These are phyloP conservation scores for Pichia membranifaciens DNA, from an alignment of 805 yeast genomes.

Conservation along the genomic window DNA sequence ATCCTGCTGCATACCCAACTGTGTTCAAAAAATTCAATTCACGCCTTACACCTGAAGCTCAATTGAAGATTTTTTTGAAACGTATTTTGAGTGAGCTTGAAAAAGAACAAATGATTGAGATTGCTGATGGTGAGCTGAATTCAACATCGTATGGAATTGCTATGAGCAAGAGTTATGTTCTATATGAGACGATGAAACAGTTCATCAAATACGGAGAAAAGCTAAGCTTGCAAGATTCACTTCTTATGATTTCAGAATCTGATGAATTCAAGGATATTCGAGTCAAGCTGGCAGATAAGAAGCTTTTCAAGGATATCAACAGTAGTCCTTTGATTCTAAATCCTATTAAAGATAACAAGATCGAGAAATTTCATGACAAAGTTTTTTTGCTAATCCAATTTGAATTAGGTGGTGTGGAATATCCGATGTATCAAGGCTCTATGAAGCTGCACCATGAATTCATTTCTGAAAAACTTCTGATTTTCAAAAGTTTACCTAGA, in stretches of 20 bases:
- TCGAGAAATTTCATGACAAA: slow-evolving; percentile 32
- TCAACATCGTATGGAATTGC: slow-evolving; percentile 41
- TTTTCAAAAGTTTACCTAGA: slow-evolving; percentile 39
- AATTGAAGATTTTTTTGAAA: slow-evolving; percentile 7
- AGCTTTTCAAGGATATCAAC: slow-evolving; percentile 40
- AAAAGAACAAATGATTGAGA: slow-evolving; percentile 28
- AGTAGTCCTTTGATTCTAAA: slow-evolving; percentile 33
- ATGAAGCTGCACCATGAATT: slow-evolving; percentile 34
- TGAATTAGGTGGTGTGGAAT: slow-evolving; percentile 46
- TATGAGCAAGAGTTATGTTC: slow-evolving; percentile 44
- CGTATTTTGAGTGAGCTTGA: slow-evolving; percentile 30
- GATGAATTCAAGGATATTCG: slow-evolving; percentile 37
- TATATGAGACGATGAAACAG: slow-evolving; percentile 37
- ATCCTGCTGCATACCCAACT: slow-evolving; percentile 66
- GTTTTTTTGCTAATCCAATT: slow-evolving; percentile 40
- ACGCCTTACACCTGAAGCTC: slow-evolving; percentile 2
- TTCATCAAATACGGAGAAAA: slow-evolving; percentile 23
- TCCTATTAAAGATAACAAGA: slow-evolving; percentile 30
- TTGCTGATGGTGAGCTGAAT: slow-evolving; percentile 14
- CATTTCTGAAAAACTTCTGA: slow-evolving; percentile 38
- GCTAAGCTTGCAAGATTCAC: slow-evolving; percentile 18
- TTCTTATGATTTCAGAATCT: slow-evolving; percentile 30
- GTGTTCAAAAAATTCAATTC: slow-evolving; percentile 29
- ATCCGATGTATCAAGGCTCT: slow-evolving; percentile 39
- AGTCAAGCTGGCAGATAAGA: slow-evolving; percentile 40